Conservation (phyloP, 345 rosid genomes). For the Ceriops zippeliana region DNA sequence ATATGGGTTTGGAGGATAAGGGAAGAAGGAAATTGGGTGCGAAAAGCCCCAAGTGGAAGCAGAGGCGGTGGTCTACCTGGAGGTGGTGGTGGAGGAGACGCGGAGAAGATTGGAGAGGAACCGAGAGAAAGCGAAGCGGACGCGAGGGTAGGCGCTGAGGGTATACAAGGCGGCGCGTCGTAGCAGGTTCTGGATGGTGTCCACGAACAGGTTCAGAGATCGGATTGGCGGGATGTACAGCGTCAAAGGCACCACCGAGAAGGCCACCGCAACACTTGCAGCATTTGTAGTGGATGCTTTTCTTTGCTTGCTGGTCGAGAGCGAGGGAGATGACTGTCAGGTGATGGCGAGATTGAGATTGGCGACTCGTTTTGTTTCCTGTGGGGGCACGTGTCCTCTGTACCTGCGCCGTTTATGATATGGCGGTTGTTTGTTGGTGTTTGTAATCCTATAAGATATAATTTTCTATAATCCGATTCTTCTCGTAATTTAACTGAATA, state of each 20-base stretch:
- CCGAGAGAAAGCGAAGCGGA: constrained; percentile 34
- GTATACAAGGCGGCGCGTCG: constrained; percentile 23
- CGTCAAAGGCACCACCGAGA: constrained; percentile 49
- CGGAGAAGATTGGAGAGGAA: constrained; percentile 25
- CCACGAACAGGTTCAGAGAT: constrained; percentile 37
- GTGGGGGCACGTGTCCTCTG: not conserved
- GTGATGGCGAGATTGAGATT: constrained; percentile 10
- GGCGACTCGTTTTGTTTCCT: not conserved
- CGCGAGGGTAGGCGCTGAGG: constrained; percentile 28
- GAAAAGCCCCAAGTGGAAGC: not conserved
- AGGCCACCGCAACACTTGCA: constrained; percentile 44
- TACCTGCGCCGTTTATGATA: no score
- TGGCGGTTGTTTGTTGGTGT: no score
- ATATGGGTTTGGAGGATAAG: no score
- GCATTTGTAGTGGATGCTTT: constrained; percentile 22
- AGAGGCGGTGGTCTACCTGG: constrained; percentile 1
- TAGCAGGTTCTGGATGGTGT: constrained; percentile 30
- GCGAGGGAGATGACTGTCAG: no score
- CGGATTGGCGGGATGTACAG: constrained; percentile 47
- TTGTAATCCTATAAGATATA: no score
- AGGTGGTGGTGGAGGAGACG: not conserved
- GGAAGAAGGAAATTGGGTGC: no score
- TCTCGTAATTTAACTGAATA: no score
- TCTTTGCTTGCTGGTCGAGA: no score
- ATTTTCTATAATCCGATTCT: no score